Conservation (phyloP, 140 eudicot genomes). For the Oenanthe javanica region DNA sequence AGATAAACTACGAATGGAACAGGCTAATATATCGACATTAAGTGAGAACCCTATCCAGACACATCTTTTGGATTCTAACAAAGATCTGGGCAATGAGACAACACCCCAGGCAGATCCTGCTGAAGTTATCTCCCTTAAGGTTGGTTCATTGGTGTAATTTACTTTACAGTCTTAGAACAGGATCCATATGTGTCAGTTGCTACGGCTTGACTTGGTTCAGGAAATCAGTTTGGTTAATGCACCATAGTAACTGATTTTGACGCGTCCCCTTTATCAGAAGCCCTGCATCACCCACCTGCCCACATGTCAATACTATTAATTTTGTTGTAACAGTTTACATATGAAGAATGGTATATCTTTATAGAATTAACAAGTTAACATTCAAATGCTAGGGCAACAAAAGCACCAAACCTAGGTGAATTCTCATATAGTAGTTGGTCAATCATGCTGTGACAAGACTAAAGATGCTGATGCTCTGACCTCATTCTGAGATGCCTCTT, state of each 20-base stretch:
- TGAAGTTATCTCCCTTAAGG: slow-evolving; percentile 68
- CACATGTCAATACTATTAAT: background rate
- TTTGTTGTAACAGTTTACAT: background rate
- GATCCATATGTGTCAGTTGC: background rate
- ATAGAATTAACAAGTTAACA: background rate
- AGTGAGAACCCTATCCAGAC: slow-evolving; percentile 20
- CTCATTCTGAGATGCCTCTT: background rate
- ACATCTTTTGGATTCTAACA: slow-evolving; percentile 20
- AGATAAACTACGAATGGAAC: slow-evolving; percentile 61
- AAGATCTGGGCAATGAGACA: slow-evolving; percentile 22
- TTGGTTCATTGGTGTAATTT: slow-evolving; percentile 11
- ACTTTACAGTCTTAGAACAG: background rate
- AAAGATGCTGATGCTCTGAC: background rate
- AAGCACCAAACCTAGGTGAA: background rate
- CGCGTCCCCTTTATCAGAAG: background rate
- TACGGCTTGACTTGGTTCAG: background rate
- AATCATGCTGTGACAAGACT: background rate
- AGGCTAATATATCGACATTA: slow-evolving; percentile 32
- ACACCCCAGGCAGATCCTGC: slow-evolving; percentile 30
- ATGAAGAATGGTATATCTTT: background rate
- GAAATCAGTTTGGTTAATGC: background rate
- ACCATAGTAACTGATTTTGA: background rate
- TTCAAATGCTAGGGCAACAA: background rate
- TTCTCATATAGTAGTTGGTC: background rate
- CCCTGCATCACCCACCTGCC: background rate